Base-by-base conservation (phyloP, 306 rosid genomes). In the Ormosia emarginata region DNA sequence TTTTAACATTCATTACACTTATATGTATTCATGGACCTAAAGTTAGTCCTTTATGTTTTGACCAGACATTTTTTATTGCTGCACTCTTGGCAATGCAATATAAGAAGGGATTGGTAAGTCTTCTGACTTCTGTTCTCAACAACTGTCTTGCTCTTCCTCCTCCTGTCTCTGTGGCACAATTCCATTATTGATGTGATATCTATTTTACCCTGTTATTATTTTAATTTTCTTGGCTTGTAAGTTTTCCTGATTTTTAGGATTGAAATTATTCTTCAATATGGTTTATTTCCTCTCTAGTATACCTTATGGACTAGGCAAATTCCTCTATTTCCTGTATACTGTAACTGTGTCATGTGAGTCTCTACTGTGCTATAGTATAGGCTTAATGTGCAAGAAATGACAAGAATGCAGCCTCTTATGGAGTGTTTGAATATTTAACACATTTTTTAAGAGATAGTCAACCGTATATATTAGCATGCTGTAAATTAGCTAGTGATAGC, bases 51-150 rank as follows among this genome's bases (percentile, higher is more conserved):
- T 63, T 68, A 78, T 89, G 83, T 74, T 43, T 83, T 83, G 85
- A 62, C 71, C 90, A 95, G 99, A 95, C 99, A 81, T 95, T 95
- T 89, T 95, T 95, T 85, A 95, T 95, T 85, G 99, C 99, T 66
- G 98, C 98, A 81, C 98, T 95, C 66, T 85, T 95, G 92, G 98
- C 98, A 57, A 95, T 95, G 99, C 99, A 95, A 87, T 95, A 93
- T 71, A 53, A 91, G 68, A 95, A 95, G 80, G 98, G 89, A 86
- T 76, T 93, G 98, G 99, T 95, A 90, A 57, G 89, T 79, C 71
- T 76, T 70, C 65, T 6, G 3, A 52, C 67, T 47, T 79, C 64
- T 53, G 44, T 79, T 70, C 17, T 43, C 55, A 47, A 43, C 43
- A 72, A 6, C 36, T 39, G 8, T 81, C 67, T 75, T 64, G 39